These are phyloP conservation scores for Solanum virginianum DNA, from an alignment of 257 asterid genomes.

Conservation along the genomic window DNA sequence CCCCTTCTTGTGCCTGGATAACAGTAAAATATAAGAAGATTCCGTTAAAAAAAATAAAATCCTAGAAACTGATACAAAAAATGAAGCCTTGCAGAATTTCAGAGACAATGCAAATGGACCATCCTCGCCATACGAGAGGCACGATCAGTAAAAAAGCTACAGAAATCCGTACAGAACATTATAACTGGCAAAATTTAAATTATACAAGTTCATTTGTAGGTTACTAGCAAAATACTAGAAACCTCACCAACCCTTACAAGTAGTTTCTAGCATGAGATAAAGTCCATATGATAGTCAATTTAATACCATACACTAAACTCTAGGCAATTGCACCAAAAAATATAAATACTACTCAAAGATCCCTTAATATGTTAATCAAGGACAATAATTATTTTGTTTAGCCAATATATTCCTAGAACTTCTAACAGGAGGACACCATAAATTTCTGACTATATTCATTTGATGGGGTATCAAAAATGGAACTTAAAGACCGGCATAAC, in stretches of 20 bases:
- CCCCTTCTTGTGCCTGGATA: constrained; percentile 72
- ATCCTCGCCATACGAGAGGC: background rate
- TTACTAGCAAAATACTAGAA: background rate
- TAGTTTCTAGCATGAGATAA: background rate
- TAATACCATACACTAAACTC: background rate
- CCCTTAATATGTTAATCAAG: background rate
- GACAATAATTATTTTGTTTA: background rate
- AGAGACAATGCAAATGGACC: background rate
- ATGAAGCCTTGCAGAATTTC: background rate
- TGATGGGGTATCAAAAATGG: background rate
- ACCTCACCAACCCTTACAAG: background rate
- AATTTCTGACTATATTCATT: background rate
- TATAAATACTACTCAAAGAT: background rate
- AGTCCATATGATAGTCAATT: background rate
- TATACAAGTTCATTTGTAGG: background rate
- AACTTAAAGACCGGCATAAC: background rate
- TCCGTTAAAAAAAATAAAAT: background rate
- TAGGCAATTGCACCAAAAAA: background rate
- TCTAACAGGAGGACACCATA: background rate
- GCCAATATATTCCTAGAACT: background rate
- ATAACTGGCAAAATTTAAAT: background rate
- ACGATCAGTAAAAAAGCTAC: background rate
- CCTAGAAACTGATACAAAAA: background rate
- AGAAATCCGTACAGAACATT: background rate
- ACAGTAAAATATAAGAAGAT: background rate